Evolutionary conservation across 2,329 filamentous ascomycete species (phyloP).

Genomic region (Chrysosporium queenslandicum): DNA sequence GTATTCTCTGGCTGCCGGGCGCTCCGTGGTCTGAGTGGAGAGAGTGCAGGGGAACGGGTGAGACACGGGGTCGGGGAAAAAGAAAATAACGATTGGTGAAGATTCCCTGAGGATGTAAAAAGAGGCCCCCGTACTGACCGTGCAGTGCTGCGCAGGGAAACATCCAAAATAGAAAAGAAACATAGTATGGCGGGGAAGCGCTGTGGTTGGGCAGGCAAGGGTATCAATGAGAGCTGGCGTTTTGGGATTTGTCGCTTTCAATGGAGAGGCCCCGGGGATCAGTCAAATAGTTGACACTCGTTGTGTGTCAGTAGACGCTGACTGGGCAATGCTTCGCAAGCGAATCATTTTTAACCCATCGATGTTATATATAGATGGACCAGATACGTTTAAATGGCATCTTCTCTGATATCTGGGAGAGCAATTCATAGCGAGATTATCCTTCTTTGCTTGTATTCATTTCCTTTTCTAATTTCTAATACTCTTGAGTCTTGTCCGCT

Average conservation of each 20-base stretch:
- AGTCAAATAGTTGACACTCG: background rate
- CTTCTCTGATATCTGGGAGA: too few species aligned
- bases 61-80: background rate
- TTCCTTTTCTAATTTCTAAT: background rate
- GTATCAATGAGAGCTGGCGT: slow-evolving; percentile 7
- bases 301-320: slow-evolving; percentile 5
- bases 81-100: background rate
- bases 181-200: background rate
- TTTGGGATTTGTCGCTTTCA: slow-evolving; percentile 2
- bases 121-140: background rate
- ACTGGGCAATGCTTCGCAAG: background rate
- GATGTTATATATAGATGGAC: slow-evolving; percentile 6
- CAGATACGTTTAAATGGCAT: background rate
- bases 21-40: background rate
- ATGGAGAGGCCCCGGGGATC: background rate
- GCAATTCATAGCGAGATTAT: too few species aligned
- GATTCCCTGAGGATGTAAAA: background rate
- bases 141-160: background rate
- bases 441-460: background rate
- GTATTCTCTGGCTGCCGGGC: slow-evolving; percentile 2
- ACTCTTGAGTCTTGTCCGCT: too few species aligned
- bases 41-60: background rate
- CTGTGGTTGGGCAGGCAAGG: slow-evolving; percentile 9
- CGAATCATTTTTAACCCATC: background rate
- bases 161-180: background rate